Percentiles rank a stretch among this genome's conserved stretches.
phyloP scores from a whole-genome alignment of 192 early-diverging fungal genomes.

The Coemansia asiatica region DNA sequence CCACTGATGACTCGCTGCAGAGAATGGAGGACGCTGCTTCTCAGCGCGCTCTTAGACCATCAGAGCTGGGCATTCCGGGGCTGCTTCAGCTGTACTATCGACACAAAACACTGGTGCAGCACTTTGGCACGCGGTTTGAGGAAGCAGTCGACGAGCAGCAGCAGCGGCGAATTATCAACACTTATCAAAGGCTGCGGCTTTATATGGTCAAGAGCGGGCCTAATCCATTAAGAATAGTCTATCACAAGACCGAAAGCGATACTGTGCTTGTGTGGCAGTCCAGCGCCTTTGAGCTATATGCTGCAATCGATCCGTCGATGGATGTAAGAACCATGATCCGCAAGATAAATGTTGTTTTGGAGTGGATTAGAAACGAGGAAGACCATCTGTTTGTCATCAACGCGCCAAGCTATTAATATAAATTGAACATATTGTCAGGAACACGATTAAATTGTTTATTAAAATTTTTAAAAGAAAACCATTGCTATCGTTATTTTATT shows the following conservation, averaged over 20 bases:
- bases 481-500: slow-evolving; percentile 3
- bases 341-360: slow-evolving; percentile 65
- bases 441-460: too few species aligned
- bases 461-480: slow-evolving; percentile 5
- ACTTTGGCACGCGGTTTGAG: slow-evolving; percentile 45
- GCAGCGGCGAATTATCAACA: slow-evolving; percentile 54
- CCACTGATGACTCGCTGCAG: slow-evolving; percentile 41
- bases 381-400: slow-evolving; percentile 74
- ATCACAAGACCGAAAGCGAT: slow-evolving; percentile 17
- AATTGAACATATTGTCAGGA: background rate
- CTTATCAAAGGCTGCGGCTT: slow-evolving; percentile 59
- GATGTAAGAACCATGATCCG: slow-evolving; percentile 65
- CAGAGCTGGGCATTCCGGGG: slow-evolving; percentile 32
- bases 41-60: slow-evolving; percentile 47
- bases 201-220: slow-evolving; percentile 33
- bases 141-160: slow-evolving; percentile 23
- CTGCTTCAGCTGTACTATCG: slow-evolving; percentile 49
- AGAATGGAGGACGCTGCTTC: slow-evolving; percentile 54
- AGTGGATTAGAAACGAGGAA: slow-evolving; percentile 77
- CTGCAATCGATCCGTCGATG: slow-evolving; percentile 61
- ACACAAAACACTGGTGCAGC: slow-evolving; percentile 43
- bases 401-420: slow-evolving; percentile 66
- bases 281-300: slow-evolving; percentile 77
- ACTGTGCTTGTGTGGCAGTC: slow-evolving; percentile 48
- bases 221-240: slow-evolving; percentile 43